Base-by-base conservation (phyloP, 352 stramenopile species). In the Globisporangium uncinulatum region DNA sequence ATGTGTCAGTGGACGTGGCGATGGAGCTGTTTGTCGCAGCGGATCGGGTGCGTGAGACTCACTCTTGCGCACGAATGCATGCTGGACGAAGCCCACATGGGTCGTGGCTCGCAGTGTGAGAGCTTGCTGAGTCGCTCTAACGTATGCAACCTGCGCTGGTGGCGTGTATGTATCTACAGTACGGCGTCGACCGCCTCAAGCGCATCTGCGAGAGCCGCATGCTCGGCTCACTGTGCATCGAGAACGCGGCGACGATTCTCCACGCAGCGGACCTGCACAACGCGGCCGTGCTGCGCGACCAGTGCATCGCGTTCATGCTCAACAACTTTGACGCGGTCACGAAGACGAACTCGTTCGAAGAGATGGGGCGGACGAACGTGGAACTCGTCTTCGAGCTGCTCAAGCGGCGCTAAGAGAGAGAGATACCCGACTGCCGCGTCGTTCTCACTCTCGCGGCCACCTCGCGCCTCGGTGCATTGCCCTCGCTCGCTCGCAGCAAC, bases 371-470 rank as follows among this genome's bases (percentile, higher is more conserved):
- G 55, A 97, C 79, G 56, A 99, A 99, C 71, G 96, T 99, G 57
- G 97, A 99, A 53, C 79, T 99, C 24, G 94, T 99, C 17, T 98
- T 99, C 72, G 95, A 99, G 70, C 88, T 99, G 29, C 74, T 99
- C 50, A 94, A 94, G 68, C 83, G 81, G 32, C 83, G 83, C 53
- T 94, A 51, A 77, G 37, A 29, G 24, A 77, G 37, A 29, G 24
- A 29, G 24, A 29, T 4, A 29, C 24, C 24, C 24, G 24, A 29
- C 24, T 29, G 24, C 24, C 4, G 24, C 24, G 24, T 29, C 24
- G 24, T 29, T 4, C 24, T 29, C 24, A 29, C 24, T 29, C 1
- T 29, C 24, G 24, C 24, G 4, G 4, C 1, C 24, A 1, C 4
- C 2, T 29, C 24, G 24, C 24, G 24, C 24, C 24, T 29, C 24